Base-by-base conservation (phyloP, 2,329 filamentous ascomycete genomes). In the Periconia sp. region DNA sequence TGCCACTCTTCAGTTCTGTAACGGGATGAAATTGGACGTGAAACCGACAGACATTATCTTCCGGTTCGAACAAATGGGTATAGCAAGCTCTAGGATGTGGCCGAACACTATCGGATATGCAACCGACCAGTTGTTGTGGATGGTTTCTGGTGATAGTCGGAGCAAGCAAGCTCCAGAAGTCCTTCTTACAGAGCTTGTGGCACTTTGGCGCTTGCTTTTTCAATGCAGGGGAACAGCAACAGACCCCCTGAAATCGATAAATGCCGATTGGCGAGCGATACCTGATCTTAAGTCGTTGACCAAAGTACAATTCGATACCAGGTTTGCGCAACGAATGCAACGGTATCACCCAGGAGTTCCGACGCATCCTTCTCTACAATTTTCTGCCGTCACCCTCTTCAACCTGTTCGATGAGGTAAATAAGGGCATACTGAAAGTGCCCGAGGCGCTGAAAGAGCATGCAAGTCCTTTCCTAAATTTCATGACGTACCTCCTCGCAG, bases 131-230 rank as follows among this genome's bases (percentile, higher is more conserved):
- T 53, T 63, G 2, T 58, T 72, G 20, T 42, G 48, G 35, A 53
- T 58, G 7, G 53, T 62, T 18, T 60, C 61, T 13, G 45, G 31
- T 9, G 30, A 35, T 8, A 23, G 50, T 15, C 40, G 42, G 10
- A 33, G 48, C n/a, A 55, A 52, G 37, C 51, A 52, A 40, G 52
- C 60, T 31, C 31, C 68, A 13, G 59, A 65, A 20, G 49, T 53
- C 3, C 46, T 70, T 40, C 51, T 70, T 2, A 41, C 45, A 5
- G 71, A 74, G 56, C 59, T 74, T 2, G 37, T 71, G 10, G 66
- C 67, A 3, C 50, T 73, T 8, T 74, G 70, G 70, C 63, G 60
- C 18, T 47, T 73, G 17, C 67, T 72, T 51, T 71, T 73, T 47
- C 69, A 72, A 45, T 65, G 60, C 46, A 62, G 64, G 52, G 68